Percentiles rank a stretch among this genome's conserved stretches.
Conservation (phyloP, 805 yeast genomes). For the Zygoascus flipseniorum region DNA sequence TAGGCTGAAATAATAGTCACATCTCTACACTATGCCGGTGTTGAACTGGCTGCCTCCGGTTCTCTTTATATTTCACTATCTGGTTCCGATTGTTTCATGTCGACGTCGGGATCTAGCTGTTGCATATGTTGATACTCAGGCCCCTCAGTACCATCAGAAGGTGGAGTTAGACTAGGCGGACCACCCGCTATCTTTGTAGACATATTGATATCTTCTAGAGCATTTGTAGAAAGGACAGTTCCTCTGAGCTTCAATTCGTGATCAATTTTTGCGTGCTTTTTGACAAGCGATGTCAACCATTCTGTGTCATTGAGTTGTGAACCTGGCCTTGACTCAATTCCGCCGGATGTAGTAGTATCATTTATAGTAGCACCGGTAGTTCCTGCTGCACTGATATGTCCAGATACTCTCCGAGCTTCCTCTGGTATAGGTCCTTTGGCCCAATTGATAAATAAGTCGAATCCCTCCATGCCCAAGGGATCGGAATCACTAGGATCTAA, state of each 20-base stretch:
- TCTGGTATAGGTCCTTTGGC: conserved; percentile 38
- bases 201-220: not conserved
- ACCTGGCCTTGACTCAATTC: not conserved
- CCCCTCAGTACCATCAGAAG: not conserved
- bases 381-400: conserved; percentile 1
- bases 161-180: not conserved
- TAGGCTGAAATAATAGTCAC: too few species aligned
- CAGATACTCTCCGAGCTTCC: conserved; percentile 31
- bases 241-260: conserved; percentile 26
- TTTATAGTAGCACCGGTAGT: conserved; percentile 1
- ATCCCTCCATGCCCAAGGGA: conserved; percentile 38
- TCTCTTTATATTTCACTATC: too few species aligned
- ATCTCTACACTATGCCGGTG: too few species aligned
- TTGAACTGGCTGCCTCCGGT: too few species aligned
- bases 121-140: too few species aligned
- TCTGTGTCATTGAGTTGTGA: conserved; percentile 14
- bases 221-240: conserved; percentile 20
- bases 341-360: not conserved
- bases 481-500: conserved; percentile 49
- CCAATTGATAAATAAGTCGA: conserved; percentile 50
- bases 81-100: too few species aligned
- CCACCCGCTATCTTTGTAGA: conserved; percentile 10
- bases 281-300: conserved; percentile 27
- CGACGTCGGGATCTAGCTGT: too few species aligned
- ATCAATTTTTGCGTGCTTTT: conserved; percentile 28